Conservation (phyloP, 768 basidiomycete species). For the Trametes coccinea region DNA sequence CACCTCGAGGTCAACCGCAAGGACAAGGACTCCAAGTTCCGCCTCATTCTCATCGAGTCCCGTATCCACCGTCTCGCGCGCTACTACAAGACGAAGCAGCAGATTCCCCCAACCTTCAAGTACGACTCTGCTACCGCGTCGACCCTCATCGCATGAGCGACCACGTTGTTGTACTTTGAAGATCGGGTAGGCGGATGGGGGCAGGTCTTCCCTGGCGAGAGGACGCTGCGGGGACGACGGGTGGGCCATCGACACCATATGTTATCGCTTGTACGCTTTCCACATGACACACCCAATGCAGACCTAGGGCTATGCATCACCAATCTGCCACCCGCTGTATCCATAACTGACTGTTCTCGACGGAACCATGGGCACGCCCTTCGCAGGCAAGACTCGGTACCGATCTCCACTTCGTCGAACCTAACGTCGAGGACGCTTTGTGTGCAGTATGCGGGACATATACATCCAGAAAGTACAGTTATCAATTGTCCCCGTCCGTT, state of each 20-base stretch:
- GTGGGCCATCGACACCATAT: constrained; percentile 22
- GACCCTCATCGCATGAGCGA: constrained; percentile 74
- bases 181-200: constrained; percentile 9
- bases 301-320: constrained; percentile 27
- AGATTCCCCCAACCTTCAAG: constrained; percentile 97
- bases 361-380: not conserved
- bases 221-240: constrained; percentile 17
- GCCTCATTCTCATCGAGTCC: constrained; percentile 98
- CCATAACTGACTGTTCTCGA: not conserved
- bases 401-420: no score
- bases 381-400: no score
- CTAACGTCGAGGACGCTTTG: no score
- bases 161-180: constrained; percentile 11
- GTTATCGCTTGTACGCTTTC: constrained; percentile 28
- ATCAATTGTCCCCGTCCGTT: not conserved
- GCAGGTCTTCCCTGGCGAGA: constrained; percentile 1
- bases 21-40: constrained; percentile 97
- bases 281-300: constrained; percentile 29
- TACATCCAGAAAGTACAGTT: not conserved
- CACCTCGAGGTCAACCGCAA: constrained; percentile 97
- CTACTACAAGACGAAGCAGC: constrained; percentile 99
- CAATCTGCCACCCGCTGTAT: not conserved
- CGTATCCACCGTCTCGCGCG: constrained; percentile 97
- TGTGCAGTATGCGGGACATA: no score
- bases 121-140: constrained; percentile 96